Percentiles rank a stretch among this genome's conserved stretches.
Evolutionary conservation across 805 yeast species (phyloP).

Genomic region (Komagataella phaffii): DNA sequence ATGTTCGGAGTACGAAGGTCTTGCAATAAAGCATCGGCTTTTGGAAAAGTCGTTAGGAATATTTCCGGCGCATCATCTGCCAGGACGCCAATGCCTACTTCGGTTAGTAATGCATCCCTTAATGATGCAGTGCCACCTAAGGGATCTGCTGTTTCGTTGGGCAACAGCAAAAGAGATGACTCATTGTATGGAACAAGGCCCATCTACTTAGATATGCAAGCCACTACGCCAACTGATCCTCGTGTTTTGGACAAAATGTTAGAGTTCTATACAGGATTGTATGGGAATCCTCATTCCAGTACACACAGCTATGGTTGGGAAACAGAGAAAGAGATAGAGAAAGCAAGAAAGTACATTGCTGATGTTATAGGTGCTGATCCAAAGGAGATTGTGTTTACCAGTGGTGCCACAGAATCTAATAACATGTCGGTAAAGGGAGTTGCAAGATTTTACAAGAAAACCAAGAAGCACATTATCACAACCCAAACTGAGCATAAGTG

Average conservation of each 20-base stretch:
- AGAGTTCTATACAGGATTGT: conserved; percentile 77
- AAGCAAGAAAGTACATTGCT: conserved; percentile 76
- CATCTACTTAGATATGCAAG: conserved; percentile 93
- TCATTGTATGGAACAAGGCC: conserved; percentile 62
- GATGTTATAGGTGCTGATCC: conserved; percentile 83
- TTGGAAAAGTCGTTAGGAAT: not conserved
- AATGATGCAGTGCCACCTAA: conserved; percentile 22
- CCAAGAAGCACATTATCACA: conserved; percentile 89
- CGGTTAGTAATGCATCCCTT: conserved; percentile 10
- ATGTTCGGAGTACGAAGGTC: not conserved
- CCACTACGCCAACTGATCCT: conserved; percentile 97
- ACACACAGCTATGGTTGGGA: conserved; percentile 99
- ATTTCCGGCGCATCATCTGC: not conserved
- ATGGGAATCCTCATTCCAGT: conserved; percentile 96
- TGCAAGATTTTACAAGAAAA: conserved; percentile 79
- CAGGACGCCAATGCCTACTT: conserved; percentile 4
- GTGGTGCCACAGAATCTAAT: conserved; percentile 97
- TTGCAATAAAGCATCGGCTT: not conserved
- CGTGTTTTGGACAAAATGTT: conserved; percentile 86
- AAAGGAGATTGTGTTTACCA: conserved; percentile 91
- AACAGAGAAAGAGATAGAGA: conserved; percentile 83
- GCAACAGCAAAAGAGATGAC: conserved; percentile 30
- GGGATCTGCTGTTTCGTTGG: conserved; percentile 26
- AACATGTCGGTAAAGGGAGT: conserved; percentile 94
- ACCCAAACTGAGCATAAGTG: conserved; percentile 97